Evolutionary conservation across 371 early-diverging fungal species (phyloP).

Genomic region (Rhizopus sp.): DNA sequence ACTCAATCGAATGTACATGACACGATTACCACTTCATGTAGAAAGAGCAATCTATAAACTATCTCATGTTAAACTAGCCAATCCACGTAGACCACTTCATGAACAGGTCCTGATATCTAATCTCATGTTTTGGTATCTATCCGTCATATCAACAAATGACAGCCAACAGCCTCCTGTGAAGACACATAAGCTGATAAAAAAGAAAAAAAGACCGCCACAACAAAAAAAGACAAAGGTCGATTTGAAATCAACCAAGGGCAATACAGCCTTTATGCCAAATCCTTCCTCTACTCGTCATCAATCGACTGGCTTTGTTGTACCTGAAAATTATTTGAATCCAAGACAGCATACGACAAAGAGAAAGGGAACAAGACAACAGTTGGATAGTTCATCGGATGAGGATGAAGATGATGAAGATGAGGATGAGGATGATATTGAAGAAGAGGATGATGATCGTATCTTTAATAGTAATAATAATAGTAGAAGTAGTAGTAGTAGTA

Average conservation of each 20-base stretch:
- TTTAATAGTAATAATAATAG: neutral
- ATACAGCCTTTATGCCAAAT: conserved; percentile 12
- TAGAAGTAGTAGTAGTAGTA: conserved; percentile 4
- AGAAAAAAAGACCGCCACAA: conserved; percentile 12
- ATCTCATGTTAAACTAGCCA: conserved; percentile 90
- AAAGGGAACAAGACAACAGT: conserved; percentile 4
- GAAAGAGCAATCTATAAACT: conserved; percentile 89
- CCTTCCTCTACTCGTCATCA: neutral
- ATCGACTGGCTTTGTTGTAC: conserved; percentile 49
- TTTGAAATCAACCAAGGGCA: conserved; percentile 12
- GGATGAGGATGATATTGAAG: neutral
- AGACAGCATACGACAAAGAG: conserved; percentile 2
- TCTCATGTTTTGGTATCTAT: conserved; percentile 94
- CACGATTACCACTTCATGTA: conserved; percentile 77
- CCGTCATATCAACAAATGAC: conserved; percentile 53
- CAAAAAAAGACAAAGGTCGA: conserved; percentile 10
- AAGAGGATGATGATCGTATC: conserved; percentile 21
- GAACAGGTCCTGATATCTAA: conserved; percentile 95
- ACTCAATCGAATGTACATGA: conserved; percentile 58
- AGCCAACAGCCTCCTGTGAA: conserved; percentile 14
- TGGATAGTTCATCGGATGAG: conserved; percentile 20
- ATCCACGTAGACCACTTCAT: conserved; percentile 82
- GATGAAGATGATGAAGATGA: conserved; percentile 15
- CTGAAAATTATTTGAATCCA: conserved; percentile 40
- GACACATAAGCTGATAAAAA: conserved; percentile 16